Evolutionary conservation across 2,329 filamentous ascomycete species (phyloP).

Genomic region (Ceratocystis cubensis): DNA sequence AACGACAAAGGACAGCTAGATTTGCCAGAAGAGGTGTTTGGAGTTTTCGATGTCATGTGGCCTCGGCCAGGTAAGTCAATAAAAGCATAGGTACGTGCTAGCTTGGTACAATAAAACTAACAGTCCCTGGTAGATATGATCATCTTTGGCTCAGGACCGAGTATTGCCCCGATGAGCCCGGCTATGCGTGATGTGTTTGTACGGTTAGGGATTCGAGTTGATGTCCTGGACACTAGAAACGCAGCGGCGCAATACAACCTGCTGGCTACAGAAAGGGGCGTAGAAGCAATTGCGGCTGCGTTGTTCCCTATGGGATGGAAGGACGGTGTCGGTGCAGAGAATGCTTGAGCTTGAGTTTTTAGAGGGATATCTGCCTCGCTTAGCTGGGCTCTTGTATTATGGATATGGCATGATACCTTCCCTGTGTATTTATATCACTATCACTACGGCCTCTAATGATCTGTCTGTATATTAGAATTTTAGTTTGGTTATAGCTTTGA

Average conservation of each 20-base stretch:
- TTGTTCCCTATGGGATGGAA: constrained; percentile 77
- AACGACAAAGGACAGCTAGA: constrained; percentile 77
- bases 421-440: background rate
- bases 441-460: background rate
- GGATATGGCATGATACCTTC: too few species aligned
- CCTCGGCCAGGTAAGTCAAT: constrained; percentile 65
- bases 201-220: constrained; percentile 68
- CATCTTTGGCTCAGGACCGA: constrained; percentile 72
- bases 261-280: constrained; percentile 82
- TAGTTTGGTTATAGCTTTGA: background rate
- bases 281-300: constrained; percentile 73
- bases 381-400: too few species aligned
- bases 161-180: constrained; percentile 63
- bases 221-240: constrained; percentile 85
- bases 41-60: constrained; percentile 64
- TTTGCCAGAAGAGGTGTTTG: constrained; percentile 56
- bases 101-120: background rate
- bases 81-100: constrained; percentile 5
- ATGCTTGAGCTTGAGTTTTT: background rate
- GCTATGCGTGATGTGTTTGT: constrained; percentile 60
- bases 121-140: constrained; percentile 53
- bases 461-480: constrained; percentile 1
- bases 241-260: constrained; percentile 91
- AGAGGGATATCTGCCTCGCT: background rate
- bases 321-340: constrained; percentile 39